A percentile compares a stretch with the other conserved stretches of the same genome.
Conservation (phyloP, 2,329 filamentous ascomycete genomes). For the Epichloe uncinata region DNA sequence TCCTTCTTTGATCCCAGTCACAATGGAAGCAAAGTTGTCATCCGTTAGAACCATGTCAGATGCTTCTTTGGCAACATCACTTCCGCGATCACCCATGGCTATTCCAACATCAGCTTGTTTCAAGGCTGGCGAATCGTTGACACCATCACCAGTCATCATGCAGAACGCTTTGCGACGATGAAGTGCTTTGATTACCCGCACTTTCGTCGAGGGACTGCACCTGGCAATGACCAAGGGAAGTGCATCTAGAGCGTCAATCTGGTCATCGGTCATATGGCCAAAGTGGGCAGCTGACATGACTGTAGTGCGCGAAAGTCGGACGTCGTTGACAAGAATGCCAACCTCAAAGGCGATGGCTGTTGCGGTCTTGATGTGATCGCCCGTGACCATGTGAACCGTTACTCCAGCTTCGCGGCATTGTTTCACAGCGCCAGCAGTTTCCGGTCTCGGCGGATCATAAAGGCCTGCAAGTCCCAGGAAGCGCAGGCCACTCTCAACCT, state of each 20-base stretch:
- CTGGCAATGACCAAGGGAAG: constrained; percentile 56
- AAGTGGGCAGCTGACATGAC: constrained; percentile 52
- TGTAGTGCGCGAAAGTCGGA: constrained; percentile 25
- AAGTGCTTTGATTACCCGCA: constrained; percentile 64
- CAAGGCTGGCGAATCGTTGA: constrained; percentile 61
- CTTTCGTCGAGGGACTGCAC: constrained; percentile 58
- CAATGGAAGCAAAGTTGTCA: constrained; percentile 75
- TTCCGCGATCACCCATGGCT: constrained; percentile 58
- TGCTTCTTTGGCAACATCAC: constrained; percentile 66
- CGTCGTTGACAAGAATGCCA: constrained; percentile 37
- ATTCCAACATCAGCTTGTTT: constrained; percentile 65
- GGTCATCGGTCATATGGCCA: constrained; percentile 44
- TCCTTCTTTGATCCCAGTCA: constrained; percentile 59
- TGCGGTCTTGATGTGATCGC: constrained; percentile 55
- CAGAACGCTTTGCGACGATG: constrained; percentile 55
- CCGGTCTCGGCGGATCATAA: constrained; percentile 57
- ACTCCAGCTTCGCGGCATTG: constrained; percentile 49
- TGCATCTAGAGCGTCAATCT: constrained; percentile 47
- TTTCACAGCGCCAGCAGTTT: constrained; percentile 48
- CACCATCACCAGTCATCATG: constrained; percentile 64
- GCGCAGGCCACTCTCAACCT: constrained; percentile 42
- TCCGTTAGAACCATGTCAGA: constrained; percentile 81
- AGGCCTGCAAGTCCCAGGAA: constrained; percentile 61
- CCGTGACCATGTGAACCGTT: constrained; percentile 56
- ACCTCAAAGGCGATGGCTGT: constrained; percentile 53